phyloP scores from a whole-genome alignment of 257 asterid species.

The Solanum paucissectum region DNA sequence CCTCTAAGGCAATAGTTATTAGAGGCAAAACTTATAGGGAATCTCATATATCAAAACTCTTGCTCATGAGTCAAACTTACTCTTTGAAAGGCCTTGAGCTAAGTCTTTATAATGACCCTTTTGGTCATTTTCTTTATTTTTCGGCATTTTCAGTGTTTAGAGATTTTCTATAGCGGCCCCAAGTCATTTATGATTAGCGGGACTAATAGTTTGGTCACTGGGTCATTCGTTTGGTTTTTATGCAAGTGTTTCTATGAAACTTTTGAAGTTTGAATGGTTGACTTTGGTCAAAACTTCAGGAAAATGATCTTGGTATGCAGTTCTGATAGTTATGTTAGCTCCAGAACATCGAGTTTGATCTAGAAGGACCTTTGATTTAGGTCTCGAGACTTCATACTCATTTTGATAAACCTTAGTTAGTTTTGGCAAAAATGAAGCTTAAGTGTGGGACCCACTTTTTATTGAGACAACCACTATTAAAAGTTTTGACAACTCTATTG shows the following conservation, averaged over 20 bases:
- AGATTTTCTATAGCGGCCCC: not conserved
- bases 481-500: not conserved
- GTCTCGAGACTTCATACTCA: not conserved
- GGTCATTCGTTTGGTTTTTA: not conserved
- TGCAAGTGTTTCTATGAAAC: not conserved
- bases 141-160: not conserved
- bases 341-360: not conserved
- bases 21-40: not conserved
- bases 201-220: not conserved
- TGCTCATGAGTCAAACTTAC: not conserved
- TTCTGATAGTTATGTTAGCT: not conserved
- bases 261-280: not conserved
- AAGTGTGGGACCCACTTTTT: not conserved
- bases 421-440: not conserved
- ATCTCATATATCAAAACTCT: not conserved
- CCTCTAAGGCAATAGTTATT: not conserved
- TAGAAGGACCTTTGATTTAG: not conserved
- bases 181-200: too few relatives aligned
- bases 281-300: not conserved
- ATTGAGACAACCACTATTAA: not conserved
- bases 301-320: not conserved
- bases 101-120: not conserved
- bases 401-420: not conserved
- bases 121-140: too few relatives aligned
- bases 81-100: not conserved